phyloP scores from a whole-genome alignment of 768 basidiomycete species.

The Boletus reticulatus region DNA sequence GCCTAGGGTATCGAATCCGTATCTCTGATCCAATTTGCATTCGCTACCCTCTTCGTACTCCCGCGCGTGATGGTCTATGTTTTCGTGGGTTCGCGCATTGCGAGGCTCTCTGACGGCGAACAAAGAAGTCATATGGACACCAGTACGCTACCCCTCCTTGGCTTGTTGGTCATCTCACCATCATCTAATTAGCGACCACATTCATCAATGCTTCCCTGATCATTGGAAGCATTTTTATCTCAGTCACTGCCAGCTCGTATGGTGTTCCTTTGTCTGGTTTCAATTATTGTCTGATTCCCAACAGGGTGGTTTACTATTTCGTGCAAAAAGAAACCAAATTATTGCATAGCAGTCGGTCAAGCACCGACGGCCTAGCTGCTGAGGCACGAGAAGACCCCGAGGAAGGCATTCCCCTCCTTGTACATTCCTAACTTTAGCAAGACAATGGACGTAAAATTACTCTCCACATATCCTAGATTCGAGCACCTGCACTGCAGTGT shows the following conservation, averaged over 20 bases:
- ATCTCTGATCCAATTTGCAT: slow-evolving; percentile 68
- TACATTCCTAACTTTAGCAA: not conserved
- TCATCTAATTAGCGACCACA: slow-evolving; percentile 49
- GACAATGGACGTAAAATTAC: too few species aligned
- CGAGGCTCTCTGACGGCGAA: slow-evolving; percentile 72
- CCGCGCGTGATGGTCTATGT: slow-evolving; percentile 73
- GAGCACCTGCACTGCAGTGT: not conserved
- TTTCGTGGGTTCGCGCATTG: slow-evolving; percentile 77
- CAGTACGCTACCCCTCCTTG: slow-evolving; percentile 39
- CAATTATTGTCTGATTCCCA: slow-evolving; percentile 5
- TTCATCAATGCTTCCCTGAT: slow-evolving; percentile 62
- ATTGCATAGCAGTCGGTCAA: slow-evolving; percentile 46
- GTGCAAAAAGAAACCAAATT: slow-evolving; percentile 60
- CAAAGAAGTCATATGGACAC: slow-evolving; percentile 75
- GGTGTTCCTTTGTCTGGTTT: slow-evolving; percentile 25
- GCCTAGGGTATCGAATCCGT: slow-evolving; percentile 71
- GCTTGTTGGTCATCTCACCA: slow-evolving; percentile 6
- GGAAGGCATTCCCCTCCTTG: slow-evolving; percentile 55
- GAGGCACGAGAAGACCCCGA: slow-evolving; percentile 60
- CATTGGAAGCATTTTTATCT: slow-evolving; percentile 55
- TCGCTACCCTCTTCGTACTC: slow-evolving; percentile 68
- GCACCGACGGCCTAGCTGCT: slow-evolving; percentile 52
- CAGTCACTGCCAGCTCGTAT: slow-evolving; percentile 65
- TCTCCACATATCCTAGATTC: not conserved
- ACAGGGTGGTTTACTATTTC: slow-evolving; percentile 63